phyloP scores from a whole-genome alignment of 768 basidiomycete species.

The Pisolithus orientalis region DNA sequence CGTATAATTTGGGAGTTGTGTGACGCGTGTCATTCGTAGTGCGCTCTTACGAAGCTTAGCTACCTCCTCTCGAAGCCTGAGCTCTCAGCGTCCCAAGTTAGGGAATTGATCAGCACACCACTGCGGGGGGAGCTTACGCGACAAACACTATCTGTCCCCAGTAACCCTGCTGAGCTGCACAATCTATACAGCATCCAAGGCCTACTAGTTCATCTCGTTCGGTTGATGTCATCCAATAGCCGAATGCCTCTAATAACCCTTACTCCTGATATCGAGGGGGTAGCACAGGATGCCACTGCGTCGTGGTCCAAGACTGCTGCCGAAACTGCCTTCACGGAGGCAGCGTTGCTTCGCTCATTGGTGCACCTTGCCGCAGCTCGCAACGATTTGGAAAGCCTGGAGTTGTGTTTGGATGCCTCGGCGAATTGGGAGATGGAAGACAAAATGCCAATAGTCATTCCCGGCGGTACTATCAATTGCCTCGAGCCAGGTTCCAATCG shows the following conservation, averaged over 20 bases:
- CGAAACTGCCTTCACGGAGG: conserved; percentile 65
- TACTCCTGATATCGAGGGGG: conserved; percentile 30
- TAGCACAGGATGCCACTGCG: conserved; percentile 40
- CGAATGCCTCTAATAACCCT: conserved; percentile 32
- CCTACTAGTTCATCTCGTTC: conserved; percentile 62
- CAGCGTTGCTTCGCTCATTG: conserved; percentile 67
- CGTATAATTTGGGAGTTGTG: background rate
- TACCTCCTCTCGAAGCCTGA: conserved; percentile 88
- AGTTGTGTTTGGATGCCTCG: conserved; percentile 47
- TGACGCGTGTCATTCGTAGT: conserved; percentile 37
- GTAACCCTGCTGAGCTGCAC: conserved; percentile 35
- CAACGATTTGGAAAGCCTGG: conserved; percentile 58
- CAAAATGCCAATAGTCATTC: conserved; percentile 27
- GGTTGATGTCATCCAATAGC: conserved; percentile 43
- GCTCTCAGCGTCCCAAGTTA: conserved; percentile 59
- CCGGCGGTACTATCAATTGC: conserved; percentile 69
- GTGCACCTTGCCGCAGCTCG: conserved; percentile 73
- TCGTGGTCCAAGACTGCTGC: conserved; percentile 77
- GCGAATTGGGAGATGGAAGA: conserved; percentile 20
- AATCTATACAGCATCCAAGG: conserved; percentile 57
- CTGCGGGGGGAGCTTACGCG: conserved; percentile 86
- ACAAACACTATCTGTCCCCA: conserved; percentile 36
- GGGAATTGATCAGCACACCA: conserved; percentile 67
- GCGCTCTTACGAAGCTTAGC: conserved; percentile 83
- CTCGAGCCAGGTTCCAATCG: conserved; percentile 64